Evolutionary conservation across 805 yeast species (phyloP).

Genomic region (Yamadazyma olivae): DNA sequence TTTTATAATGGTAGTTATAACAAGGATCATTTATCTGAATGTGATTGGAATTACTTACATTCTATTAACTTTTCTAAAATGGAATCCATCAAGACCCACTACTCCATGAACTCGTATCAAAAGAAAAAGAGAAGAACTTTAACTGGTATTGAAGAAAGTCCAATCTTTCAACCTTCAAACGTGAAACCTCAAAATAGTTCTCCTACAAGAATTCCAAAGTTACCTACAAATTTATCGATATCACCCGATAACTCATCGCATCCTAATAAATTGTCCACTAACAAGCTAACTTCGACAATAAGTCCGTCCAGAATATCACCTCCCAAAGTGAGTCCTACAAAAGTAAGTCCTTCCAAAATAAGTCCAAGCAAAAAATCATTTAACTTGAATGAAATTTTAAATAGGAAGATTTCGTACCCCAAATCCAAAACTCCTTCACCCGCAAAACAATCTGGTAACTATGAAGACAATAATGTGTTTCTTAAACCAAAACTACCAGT

Average conservation of each 20-base stretch:
- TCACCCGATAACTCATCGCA: neutral
- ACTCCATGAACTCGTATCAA: conserved; percentile 29
- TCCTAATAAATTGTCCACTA: neutral
- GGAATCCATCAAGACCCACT: conserved; percentile 50
- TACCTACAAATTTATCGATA: neutral
- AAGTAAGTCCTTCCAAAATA: conserved; percentile 21
- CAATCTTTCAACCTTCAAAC: conserved; percentile 2
- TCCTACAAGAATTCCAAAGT: conserved; percentile 4
- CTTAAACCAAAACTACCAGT: neutral
- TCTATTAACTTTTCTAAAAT: conserved; percentile 35
- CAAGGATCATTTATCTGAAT: neutral
- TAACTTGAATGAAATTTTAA: conserved; percentile 32
- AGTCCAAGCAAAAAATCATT: conserved; percentile 41
- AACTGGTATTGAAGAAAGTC: conserved; percentile 39
- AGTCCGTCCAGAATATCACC: conserved; percentile 17
- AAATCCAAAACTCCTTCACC: conserved; percentile 15
- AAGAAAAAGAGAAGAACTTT: conserved; percentile 32
- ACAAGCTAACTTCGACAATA: neutral
- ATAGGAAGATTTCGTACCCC: conserved; percentile 10
- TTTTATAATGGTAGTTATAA: neutral
- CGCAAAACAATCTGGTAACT: neutral
- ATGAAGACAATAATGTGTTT: neutral
- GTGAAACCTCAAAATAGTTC: neutral
- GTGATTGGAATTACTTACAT: conserved; percentile 24
- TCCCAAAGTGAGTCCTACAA: neutral